Percentiles rank a stretch among this genome's conserved stretches.
Conservation (phyloP, 768 basidiomycete genomes). For the Leccinum pellstonianum region DNA sequence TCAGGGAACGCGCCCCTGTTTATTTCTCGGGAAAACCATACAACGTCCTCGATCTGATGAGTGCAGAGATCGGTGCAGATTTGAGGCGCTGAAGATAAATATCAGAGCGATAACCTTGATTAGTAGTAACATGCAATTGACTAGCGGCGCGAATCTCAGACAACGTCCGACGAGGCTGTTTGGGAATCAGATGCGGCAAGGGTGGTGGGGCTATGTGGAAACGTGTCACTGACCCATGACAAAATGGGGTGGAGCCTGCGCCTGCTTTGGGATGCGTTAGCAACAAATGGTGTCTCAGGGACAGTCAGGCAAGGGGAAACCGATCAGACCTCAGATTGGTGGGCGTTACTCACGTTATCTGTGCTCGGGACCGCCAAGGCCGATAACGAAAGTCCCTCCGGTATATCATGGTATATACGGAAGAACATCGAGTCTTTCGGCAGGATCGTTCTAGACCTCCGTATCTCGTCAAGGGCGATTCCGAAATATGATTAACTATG, state of each 20-base stretch:
- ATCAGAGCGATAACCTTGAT: slow-evolving; percentile 41
- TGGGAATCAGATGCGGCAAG: slow-evolving; percentile 8
- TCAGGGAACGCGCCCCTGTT: slow-evolving; percentile 33
- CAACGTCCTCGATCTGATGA: slow-evolving; percentile 45
- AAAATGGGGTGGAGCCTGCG: slow-evolving; percentile 34
- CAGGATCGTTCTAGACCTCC: slow-evolving; percentile 45
- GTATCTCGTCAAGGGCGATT: slow-evolving; percentile 34
- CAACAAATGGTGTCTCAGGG: slow-evolving; percentile 28
- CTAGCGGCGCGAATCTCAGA: slow-evolving; percentile 49
- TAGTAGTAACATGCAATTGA: slow-evolving; percentile 21
- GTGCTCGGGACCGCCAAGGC: slow-evolving; percentile 40
- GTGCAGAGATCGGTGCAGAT: slow-evolving; percentile 57
- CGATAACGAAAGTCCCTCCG: slow-evolving; percentile 40
- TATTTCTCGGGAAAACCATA: slow-evolving; percentile 34
- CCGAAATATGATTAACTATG: slow-evolving; percentile 37
- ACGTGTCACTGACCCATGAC: slow-evolving; percentile 40
- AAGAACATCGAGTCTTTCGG: slow-evolving; percentile 36
- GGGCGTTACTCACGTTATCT: slow-evolving; percentile 31
- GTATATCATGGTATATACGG: slow-evolving; percentile 27
- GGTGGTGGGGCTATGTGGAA: slow-evolving; percentile 10
- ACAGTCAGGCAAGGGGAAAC: slow-evolving; percentile 5
- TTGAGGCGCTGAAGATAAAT: slow-evolving; percentile 44
- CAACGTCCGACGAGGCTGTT: slow-evolving; percentile 32
- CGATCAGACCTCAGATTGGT: slow-evolving; percentile 10
- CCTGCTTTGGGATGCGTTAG: slow-evolving; percentile 28